phyloP scores from a whole-genome alignment of 2,329 filamentous ascomycete species.

The Pseudonectria buxi region DNA sequence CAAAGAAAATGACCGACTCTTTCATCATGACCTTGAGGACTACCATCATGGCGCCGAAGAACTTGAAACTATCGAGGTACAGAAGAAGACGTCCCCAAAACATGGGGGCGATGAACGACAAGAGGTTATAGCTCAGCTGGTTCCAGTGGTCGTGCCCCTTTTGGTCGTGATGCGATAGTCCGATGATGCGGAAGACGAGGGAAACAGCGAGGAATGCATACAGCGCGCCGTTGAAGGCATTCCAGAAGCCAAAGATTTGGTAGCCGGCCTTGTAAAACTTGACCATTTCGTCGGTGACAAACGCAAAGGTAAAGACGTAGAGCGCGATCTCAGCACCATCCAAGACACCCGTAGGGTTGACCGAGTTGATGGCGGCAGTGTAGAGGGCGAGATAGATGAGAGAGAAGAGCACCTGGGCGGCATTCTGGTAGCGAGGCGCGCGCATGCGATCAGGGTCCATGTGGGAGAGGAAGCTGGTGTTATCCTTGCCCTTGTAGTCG shows the following conservation, averaged over 20 bases:
- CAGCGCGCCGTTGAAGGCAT: conserved; percentile 81
- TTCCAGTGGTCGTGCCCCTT: conserved; percentile 57
- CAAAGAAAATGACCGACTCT: conserved; percentile 93
- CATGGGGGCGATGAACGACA: conserved; percentile 90
- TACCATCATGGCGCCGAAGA: conserved; percentile 97
- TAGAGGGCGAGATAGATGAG: conserved; percentile 78
- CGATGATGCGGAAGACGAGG: conserved; percentile 72
- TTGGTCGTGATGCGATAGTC: conserved; percentile 54
- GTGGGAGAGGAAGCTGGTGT: conserved; percentile 70
- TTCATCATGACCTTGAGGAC: conserved; percentile 95
- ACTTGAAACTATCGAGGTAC: conserved; percentile 87
- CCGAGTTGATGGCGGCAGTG: conserved; percentile 87
- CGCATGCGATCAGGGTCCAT: conserved; percentile 93
- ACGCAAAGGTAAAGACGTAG: conserved; percentile 87
- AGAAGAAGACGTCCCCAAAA: conserved; percentile 92
- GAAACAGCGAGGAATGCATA: conserved; percentile 75
- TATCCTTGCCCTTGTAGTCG: conserved; percentile 76
- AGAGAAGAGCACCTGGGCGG: conserved; percentile 77
- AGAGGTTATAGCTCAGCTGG: conserved; percentile 82
- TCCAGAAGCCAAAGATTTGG: conserved; percentile 93
- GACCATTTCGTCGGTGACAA: conserved; percentile 76
- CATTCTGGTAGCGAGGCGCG: conserved; percentile 86
- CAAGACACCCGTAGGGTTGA: conserved; percentile 77
- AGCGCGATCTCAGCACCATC: conserved; percentile 78
- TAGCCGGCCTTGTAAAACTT: conserved; percentile 94